Evolutionary conservation across 2,329 filamentous ascomycete genomes (phyloP), one percentile per base, ranked within the genome.

Genomic region (Alternaria burnsii): DNA sequence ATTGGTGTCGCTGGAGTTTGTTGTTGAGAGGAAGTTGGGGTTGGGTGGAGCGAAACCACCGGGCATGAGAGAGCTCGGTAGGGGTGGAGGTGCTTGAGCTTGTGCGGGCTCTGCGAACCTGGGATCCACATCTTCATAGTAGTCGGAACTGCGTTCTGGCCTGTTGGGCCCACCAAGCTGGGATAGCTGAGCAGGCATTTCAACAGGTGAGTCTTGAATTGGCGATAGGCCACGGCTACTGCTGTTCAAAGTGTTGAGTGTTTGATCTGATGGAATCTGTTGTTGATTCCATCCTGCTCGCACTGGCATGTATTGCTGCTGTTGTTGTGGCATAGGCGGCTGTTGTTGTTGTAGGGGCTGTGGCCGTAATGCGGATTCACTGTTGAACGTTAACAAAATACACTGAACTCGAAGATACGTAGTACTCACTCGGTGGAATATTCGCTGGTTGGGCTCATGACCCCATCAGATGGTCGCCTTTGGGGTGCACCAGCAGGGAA

Each of bases 81-180:
- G 60, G 55, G 69, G 68, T 72, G 77, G 68, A 22, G 68, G 68
- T 14, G 62, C 62, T 46, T 62, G 66, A 40, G 55, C 58, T 55
- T 59, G 67, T 63, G 69, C 55, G 26, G 80, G 79, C 58, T 87
- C 85, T 34, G 88, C 91, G 73, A 97, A 98, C 58, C 89, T 91
- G 44, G 94, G 93, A 67, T 97, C 93, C 12, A 97, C 88, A 76
- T 98, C 94, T 83, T 98, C 95, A 74, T 96, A 97, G 80, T 98
- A 98, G 63, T 86, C 74, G 11, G 84, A 83, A 51, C 70, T 78
- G 24, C 71, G 70, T 38, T 78, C 76, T 44, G 46, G 34, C 2
- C 24, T 57, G 7, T 66, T 63, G 38, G 70, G 63, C 8, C 58
- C 55, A 30, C 68, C 71, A 16, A 71, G 59, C 12, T 69, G 71